Evolutionary conservation across 345 rosid genomes (phyloP), one percentile per base, ranked within the genome.

Genomic region (Odontarrhena argentea): DNA sequence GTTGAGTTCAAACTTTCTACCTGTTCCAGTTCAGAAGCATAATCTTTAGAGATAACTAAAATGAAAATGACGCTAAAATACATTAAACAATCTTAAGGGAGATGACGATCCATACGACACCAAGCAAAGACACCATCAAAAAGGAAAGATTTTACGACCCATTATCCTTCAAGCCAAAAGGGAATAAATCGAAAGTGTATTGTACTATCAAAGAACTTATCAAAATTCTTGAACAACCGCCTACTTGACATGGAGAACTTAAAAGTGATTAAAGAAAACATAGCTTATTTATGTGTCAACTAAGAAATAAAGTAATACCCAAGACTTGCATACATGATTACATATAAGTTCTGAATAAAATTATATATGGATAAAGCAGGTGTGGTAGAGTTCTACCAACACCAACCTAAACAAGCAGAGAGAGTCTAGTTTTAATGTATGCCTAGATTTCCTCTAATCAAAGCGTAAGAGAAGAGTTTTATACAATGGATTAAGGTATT

Each of bases 1-100:
- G 35, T n/a, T 47, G 82, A 42, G 64, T 63, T 65, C 36, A 69
- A 80, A 73, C 65, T 82, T 80, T 76, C 83, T 55, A 26, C 80
- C 63, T 52, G 79, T 67, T 68, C 75, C 74, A 67, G 40, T 55
- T 75, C 67, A 63, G 79, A 75, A 59, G 65, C 64, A 65, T 68
- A 78, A 64, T 71, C 88, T 80, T 53, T 13, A 22, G 30, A 45
- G 55, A 65, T 51, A 51, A 45, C 10, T 24, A 59, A 55, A 57
- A 42, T 12, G 8, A 49, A 49, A 55, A 8, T 54, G 28, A 38
- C 7, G 5, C 36, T 5, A 55, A 38, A 26, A 63, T 55, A 63
- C 37, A 63, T 28, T 40, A 47, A 53, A 55, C 3, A 56, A 50
- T 53, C 47, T 57, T 6, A 41, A 64, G 46, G 28, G 34, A 46